Evolutionary conservation across 768 basidiomycete species (phyloP).

Genomic region (Infundibulicybe gibba): DNA sequence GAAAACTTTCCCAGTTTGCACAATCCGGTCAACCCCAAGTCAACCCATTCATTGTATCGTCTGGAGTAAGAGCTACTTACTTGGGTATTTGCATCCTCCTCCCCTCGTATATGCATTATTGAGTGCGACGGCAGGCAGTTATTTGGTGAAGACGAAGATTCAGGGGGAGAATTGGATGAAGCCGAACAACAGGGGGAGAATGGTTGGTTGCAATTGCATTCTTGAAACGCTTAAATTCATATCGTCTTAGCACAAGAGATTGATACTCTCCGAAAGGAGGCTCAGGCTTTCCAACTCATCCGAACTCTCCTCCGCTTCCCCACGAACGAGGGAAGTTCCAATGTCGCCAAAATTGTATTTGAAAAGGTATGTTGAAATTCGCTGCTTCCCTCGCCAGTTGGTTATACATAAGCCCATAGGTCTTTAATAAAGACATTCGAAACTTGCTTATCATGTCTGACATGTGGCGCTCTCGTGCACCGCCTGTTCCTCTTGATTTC

Average conservation of each 20-base stretch:
- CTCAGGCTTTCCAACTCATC: slow-evolving; percentile 81
- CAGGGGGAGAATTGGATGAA: slow-evolving; percentile 79
- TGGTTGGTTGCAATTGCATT: slow-evolving; percentile 41
- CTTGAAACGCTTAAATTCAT: background rate
- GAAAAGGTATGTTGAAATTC: slow-evolving; percentile 58
- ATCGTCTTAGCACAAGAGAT: slow-evolving; percentile 76
- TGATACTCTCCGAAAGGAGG: slow-evolving; percentile 86
- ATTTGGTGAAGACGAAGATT: slow-evolving; percentile 91
- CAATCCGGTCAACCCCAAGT: slow-evolving; percentile 93
- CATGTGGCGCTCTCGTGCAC: slow-evolving; percentile 94
- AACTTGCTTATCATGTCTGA: slow-evolving; percentile 91
- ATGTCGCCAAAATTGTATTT: slow-evolving; percentile 72
- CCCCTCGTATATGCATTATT: slow-evolving; percentile 2
- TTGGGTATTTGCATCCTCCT: slow-evolving; percentile 43
- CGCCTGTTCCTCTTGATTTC: slow-evolving; percentile 81
- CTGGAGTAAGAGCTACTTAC: slow-evolving; percentile 96
- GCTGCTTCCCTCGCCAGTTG: background rate
- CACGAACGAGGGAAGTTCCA: slow-evolving; percentile 14
- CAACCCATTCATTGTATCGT: slow-evolving; percentile 99
- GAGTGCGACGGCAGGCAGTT: slow-evolving; percentile 57
- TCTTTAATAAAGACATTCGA: slow-evolving; percentile 83
- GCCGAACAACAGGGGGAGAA: slow-evolving; percentile 94
- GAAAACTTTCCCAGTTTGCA: slow-evolving; percentile 96
- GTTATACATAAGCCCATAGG: slow-evolving; percentile 38
- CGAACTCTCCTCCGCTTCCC: slow-evolving; percentile 58